A percentile compares a stretch with the other conserved stretches of the same genome.
Conservation (phyloP, 495 filamentous ascomycete species). For the Penicilliopsis zonata region DNA sequence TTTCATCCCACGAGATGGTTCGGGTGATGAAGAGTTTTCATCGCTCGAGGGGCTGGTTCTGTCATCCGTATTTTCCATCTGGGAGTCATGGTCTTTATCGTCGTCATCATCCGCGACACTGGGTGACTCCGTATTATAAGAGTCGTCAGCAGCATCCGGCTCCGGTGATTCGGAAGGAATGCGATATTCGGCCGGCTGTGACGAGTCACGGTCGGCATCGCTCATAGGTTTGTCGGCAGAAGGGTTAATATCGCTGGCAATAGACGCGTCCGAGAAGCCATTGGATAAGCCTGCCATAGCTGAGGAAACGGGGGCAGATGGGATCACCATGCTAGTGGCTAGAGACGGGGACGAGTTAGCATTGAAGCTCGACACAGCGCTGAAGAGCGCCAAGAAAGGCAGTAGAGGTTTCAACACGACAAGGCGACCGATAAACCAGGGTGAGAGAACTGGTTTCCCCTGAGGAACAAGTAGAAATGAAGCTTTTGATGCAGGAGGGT, state of each 20-base stretch:
- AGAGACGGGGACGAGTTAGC: conserved; percentile 28
- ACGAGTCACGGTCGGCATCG: conserved; percentile 41
- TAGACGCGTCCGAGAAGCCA: conserved; percentile 33
- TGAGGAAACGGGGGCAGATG: conserved; percentile 31
- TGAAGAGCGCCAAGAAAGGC: conserved; percentile 8
- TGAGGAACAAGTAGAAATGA: no score
- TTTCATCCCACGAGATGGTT: conserved; percentile 54
- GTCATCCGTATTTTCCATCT: conserved; percentile 50
- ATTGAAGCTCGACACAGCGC: conserved; percentile 26
- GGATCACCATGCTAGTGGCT: conserved; percentile 43
- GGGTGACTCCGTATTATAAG: conserved; percentile 24
- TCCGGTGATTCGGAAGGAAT: conserved; percentile 36
- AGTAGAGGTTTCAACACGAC: conserved; percentile 11
- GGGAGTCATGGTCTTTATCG: conserved; percentile 73
- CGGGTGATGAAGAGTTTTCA: conserved; percentile 54
- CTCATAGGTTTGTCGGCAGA: conserved; percentile 26
- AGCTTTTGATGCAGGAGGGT: conserved; percentile 25
- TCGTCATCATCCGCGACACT: conserved; percentile 49
- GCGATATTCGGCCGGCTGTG: conserved; percentile 32
- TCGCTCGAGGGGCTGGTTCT: conserved; percentile 35
- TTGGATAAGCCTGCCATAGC: conserved; percentile 32
- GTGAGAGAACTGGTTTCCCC: no score
- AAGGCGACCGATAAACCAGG: conserved; percentile 26
- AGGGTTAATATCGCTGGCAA: conserved; percentile 21
- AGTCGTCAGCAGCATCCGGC: conserved; percentile 55